Evolutionary conservation across 2,329 filamentous ascomycete species (phyloP).

Genomic region (Talaromyces sp.): DNA sequence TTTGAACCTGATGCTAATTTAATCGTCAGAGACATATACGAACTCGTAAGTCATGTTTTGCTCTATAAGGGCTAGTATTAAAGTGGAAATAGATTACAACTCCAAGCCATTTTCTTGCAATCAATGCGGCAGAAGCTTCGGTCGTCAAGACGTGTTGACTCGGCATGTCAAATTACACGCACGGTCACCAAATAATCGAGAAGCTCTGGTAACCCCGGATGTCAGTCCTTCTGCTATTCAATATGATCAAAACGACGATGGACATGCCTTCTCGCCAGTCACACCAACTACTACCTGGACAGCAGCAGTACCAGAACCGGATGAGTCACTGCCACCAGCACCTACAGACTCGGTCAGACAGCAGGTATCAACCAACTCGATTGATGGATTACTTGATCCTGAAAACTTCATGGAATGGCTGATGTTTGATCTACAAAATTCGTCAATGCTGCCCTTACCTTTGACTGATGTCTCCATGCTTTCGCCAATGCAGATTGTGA

Average conservation of each 20-base stretch:
- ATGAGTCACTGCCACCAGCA: background rate
- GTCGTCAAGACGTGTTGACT: conserved; percentile 24
- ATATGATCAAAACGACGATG: background rate
- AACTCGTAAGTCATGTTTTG: background rate
- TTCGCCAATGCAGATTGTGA: background rate
- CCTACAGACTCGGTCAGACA: background rate
- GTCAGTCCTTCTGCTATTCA: background rate
- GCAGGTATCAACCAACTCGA: background rate
- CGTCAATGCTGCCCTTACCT: background rate
- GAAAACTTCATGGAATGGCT: background rate
- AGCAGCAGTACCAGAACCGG: background rate
- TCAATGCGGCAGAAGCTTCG: conserved; percentile 22
- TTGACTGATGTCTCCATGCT: background rate
- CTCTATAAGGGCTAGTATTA: background rate
- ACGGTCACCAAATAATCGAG: background rate
- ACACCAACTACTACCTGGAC: background rate
- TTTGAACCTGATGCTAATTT: background rate
- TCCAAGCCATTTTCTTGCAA: conserved; percentile 22
- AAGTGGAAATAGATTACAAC: conserved; percentile 19
- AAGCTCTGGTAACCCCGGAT: background rate
- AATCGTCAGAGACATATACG: background rate
- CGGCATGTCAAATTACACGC: conserved; percentile 22
- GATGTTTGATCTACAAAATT: background rate
- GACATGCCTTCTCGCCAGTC: background rate
- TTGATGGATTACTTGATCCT: background rate